phyloP scores from a whole-genome alignment of 805 yeast genomes.

The Pichia exigua region DNA sequence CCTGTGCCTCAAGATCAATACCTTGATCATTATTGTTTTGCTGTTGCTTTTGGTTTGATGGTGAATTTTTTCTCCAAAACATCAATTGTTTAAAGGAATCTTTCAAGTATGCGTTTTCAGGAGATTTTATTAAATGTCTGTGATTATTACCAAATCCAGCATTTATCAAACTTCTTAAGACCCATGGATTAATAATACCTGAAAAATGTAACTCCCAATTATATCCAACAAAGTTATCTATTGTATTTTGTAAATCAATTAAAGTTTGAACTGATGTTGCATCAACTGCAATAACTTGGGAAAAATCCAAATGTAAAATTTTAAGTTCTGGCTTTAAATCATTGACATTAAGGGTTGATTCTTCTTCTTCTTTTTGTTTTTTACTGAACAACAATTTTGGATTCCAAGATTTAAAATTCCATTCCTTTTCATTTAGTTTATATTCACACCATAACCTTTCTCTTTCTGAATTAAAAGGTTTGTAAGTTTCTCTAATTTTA shows the following conservation, averaged over 20 bases:
- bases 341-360: neutral
- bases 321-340: constrained; percentile 47
- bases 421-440: constrained; percentile 2
- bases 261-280: constrained; percentile 73
- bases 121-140: constrained; percentile 4
- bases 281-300: constrained; percentile 68
- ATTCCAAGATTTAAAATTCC: constrained; percentile 2
- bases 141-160: constrained; percentile 60
- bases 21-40: too few relatives aligned
- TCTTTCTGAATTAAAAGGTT: constrained; percentile 43
- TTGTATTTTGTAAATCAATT: constrained; percentile 65
- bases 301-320: constrained; percentile 73
- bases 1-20: neutral
- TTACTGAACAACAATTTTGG: neutral
- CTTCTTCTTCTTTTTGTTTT: neutral
- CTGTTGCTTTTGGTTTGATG: neutral
- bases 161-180: constrained; percentile 63
- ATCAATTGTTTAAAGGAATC: neutral
- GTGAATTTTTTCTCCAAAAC: neutral
- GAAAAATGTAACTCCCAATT: constrained; percentile 87
- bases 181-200: constrained; percentile 83
- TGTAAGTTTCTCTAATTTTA: constrained; percentile 53
- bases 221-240: constrained; percentile 67
- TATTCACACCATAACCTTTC: constrained; percentile 78
- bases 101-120: neutral